Evolutionary conservation across 2,329 filamentous ascomycete species (phyloP).

Genomic region (Gaeumannomyces sp.): DNA sequence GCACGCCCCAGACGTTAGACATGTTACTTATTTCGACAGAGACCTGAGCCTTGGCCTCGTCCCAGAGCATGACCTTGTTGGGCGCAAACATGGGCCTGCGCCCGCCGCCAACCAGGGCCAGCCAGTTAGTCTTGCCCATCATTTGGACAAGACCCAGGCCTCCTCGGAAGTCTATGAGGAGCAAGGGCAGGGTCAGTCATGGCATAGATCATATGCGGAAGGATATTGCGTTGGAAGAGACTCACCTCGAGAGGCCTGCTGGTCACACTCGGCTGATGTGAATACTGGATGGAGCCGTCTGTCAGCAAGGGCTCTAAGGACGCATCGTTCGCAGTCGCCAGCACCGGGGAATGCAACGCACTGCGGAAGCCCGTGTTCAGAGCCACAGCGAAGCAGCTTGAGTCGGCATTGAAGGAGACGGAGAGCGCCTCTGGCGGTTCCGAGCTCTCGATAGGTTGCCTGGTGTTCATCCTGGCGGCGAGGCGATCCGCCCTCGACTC

Average conservation of each 20-base stretch:
- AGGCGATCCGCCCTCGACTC: not conserved
- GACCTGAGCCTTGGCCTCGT: conserved; percentile 68
- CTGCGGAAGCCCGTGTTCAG: conserved; percentile 16
- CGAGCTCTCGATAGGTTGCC: conserved; percentile 75
- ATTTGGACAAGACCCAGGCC: conserved; percentile 80
- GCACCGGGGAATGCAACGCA: conserved; percentile 9
- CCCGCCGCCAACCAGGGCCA: conserved; percentile 85
- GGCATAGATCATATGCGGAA: conserved; percentile 12
- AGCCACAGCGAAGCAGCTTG: conserved; percentile 78
- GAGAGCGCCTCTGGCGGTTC: conserved; percentile 71
- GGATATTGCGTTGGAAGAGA: no score
- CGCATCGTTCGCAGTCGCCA: no score
- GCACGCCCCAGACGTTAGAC: conserved; percentile 73
- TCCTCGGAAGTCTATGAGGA: conserved; percentile 63
- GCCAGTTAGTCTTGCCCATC: conserved; percentile 79
- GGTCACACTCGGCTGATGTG: conserved; percentile 64
- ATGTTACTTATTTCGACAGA: conserved; percentile 75
- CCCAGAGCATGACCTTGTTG: conserved; percentile 91
- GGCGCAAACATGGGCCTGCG: conserved; percentile 77
- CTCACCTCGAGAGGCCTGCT: conserved; percentile 44
- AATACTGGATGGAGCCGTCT: conserved; percentile 47
- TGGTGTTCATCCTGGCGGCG: conserved; percentile 68
- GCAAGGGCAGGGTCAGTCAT: conserved; percentile 27
- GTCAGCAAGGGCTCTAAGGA: not conserved
- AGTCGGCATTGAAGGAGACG: conserved; percentile 77